Evolutionary conservation across 2,329 filamentous ascomycete genomes (phyloP), one percentile per base, ranked within the genome.

Genomic region (Nemania diffusa): DNA sequence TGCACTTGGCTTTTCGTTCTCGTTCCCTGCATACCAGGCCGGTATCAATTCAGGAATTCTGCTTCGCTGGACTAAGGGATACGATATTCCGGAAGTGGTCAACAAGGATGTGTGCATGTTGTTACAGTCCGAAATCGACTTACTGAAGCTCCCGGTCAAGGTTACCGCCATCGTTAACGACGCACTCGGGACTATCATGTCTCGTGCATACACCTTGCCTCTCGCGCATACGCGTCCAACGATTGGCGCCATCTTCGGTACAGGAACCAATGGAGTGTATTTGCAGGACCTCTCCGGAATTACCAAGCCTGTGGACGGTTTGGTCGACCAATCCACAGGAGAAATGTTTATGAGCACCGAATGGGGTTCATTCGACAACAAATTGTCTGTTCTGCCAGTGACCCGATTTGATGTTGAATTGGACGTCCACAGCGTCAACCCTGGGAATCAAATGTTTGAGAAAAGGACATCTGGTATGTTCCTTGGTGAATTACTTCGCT

Each of bases 91-190:
- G 22, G 46, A 50, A 50, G 46, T 50, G 5, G 46, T 50, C 46
- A 50, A 50, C 46, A 22, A 50, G 46, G 46, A 50, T 15, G 46
- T 50, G 22, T 50, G 46, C 22, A 15, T 27, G 22, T 27, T 50
- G 22, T 15, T 50, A 27, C 46, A 27, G 22, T 50, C 46, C 22
- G 46, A 50, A 22, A 50, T 50, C 22, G 46, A 50, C 24, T 27
- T 50, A 27, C 24, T 50, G 46, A 26, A 50, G 46, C 46, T 50
- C 24, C 46, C 46, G 24, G 22, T 50, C 9, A 50, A 50, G 46
- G 46, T 50, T 50, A 50, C 46, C 24, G 46, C 46, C 46, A 50
- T 50, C 24, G 46, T 50, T 5, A 50, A 50, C 46, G 46, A 50
- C 24, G 46, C 46, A 24, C 46, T 50, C 8, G 46, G 46, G 22